Conservation (phyloP, 2,329 filamentous ascomycete species). For the Plectosphaerella cucumerina region DNA sequence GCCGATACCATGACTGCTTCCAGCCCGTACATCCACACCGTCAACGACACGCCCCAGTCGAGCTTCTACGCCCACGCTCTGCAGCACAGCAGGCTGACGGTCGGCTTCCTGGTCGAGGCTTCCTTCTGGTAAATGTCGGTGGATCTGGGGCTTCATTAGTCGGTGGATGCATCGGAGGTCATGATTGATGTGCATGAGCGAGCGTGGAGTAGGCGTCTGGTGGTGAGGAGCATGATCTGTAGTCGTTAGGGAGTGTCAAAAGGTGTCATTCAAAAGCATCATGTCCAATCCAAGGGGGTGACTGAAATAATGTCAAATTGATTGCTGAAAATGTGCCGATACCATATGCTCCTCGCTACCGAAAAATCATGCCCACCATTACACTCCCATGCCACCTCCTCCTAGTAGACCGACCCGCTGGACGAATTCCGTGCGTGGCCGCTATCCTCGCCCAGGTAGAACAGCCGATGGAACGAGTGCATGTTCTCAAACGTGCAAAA, state of each 20-base stretch:
- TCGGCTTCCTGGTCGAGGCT: constrained; percentile 29
- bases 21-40: neutral
- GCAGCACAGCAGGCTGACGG: constrained; percentile 23
- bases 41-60: neutral
- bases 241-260: too few relatives aligned
- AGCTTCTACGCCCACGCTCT: constrained; percentile 12
- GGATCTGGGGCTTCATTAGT: too few relatives aligned
- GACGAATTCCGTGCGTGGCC: too few relatives aligned
- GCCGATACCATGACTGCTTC: neutral
- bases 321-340: too few relatives aligned
- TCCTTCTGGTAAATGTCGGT: neutral
- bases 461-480: constrained; percentile 15
- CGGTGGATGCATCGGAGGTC: too few relatives aligned
- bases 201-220: too few relatives aligned
- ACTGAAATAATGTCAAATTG: too few relatives aligned
- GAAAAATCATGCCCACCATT: constrained; percentile 1
- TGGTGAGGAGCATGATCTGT: too few relatives aligned
- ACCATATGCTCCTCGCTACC: constrained; percentile 4
- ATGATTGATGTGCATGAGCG: too few relatives aligned
- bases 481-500: constrained; percentile 20
- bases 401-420: too few relatives aligned
- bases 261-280: too few relatives aligned
- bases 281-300: too few relatives aligned
- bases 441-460: constrained; percentile 8
- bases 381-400: constrained; percentile 5